Base-by-base conservation (phyloP, 441 rosid species). In the Eugenia klotzschiana region DNA sequence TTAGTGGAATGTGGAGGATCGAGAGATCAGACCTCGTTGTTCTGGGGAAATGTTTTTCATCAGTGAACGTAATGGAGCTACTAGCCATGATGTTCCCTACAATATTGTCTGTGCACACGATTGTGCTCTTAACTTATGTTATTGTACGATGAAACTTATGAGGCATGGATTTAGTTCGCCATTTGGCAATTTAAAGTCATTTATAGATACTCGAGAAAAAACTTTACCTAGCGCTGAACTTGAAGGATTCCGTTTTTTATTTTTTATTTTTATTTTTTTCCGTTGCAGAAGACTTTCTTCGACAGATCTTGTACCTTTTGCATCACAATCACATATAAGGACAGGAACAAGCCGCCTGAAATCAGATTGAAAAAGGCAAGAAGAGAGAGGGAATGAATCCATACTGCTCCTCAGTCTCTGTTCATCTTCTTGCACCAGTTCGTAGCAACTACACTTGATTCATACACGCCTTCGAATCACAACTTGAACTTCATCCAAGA, bases 81-180 rank as follows among this genome's bases (percentile, higher is more conserved):
- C n/a, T n/a, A n/a, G n/a, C n/a, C n/a, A n/a, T n/a, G n/a, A n/a
- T n/a, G n/a, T n/a, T n/a, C n/a, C n/a, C n/a, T n/a, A n/a, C n/a
- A n/a, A n/a, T n/a, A n/a, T n/a, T n/a, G n/a, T n/a, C n/a, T n/a
- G 3, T 18, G n/a, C 0, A 1, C 2, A 9, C n/a, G 1, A 64
- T 4, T 18, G 33, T 18, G 13, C 3, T 64, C n/a, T n/a, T 0
- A 0, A 18, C 2, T 0, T 29, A 11, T 27, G 18, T 15, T 54
- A 18, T 27, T 15, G 73, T 58, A 2, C 16, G 8, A 27, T 58
- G 73, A 29, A 27, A 60, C 41, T 60, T 60, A 29, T 29, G 26
- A 7, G 1, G 23, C 9, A 43, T 8, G 25, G 46, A 64, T 33
- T 33, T 18, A 18, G 22, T 22, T 33, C 4, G 1, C 1, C 3